A percentile compares a stretch with the other conserved stretches of the same genome.
Conservation (phyloP, 2,329 filamentous ascomycete species). For the Arthrobotrys sinensis region DNA sequence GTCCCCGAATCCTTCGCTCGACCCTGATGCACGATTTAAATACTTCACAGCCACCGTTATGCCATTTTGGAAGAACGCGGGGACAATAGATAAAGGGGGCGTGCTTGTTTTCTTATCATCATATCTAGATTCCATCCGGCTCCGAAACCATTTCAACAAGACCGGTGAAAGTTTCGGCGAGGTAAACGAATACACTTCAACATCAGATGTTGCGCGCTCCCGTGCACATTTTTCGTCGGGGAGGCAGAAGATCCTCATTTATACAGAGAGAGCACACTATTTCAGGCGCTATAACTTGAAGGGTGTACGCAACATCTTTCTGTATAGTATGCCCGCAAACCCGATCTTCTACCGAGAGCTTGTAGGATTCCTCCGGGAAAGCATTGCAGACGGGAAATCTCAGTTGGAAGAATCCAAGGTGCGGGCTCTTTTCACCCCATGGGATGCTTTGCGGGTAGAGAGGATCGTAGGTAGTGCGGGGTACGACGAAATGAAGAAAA, state of each 20-base stretch:
- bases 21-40: conserved; percentile 90
- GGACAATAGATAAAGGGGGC: conserved; percentile 72
- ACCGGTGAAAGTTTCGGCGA: conserved; percentile 77
- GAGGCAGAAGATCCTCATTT: conserved; percentile 85
- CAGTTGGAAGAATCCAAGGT: conserved; percentile 71
- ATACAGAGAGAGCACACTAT: conserved; percentile 96
- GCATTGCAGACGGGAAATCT: conserved; percentile 73
- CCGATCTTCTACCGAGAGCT: conserved; percentile 84
- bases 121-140: conserved; percentile 93
- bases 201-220: conserved; percentile 84
- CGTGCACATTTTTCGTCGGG: conserved; percentile 89
- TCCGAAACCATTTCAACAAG: conserved; percentile 86
- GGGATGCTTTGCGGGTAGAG: conserved; percentile 90
- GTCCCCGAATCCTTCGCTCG: conserved; percentile 77
- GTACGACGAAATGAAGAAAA: conserved; percentile 85
- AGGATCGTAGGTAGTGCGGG: conserved; percentile 86
- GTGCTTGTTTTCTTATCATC: conserved; percentile 91
- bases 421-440: conserved; percentile 82
- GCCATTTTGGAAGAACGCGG: conserved; percentile 75
- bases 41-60: conserved; percentile 89
- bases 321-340: conserved; percentile 93
- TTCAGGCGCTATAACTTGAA: conserved; percentile 88
- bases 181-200: conserved; percentile 88
- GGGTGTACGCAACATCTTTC: conserved; percentile 86
- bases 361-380: conserved; percentile 76